phyloP scores from a whole-genome alignment of 495 filamentous ascomycete species.

The Pseudevernia furfuracea region DNA sequence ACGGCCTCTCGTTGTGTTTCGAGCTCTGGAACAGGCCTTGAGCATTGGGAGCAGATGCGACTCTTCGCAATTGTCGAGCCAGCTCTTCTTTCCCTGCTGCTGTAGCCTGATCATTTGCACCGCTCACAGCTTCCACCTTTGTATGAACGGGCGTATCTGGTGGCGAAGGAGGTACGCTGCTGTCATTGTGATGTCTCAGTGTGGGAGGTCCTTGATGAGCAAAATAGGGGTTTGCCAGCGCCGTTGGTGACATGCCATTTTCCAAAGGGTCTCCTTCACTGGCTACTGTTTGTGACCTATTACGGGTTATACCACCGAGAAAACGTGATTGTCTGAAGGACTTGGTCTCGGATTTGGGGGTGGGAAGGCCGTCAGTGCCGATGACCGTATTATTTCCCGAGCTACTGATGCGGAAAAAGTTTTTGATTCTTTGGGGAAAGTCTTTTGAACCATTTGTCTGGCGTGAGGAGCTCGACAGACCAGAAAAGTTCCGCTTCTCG shows the following conservation, averaged over 20 bases:
- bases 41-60: constrained; percentile 93
- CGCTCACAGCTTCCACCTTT: constrained; percentile 63
- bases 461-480: constrained; percentile 24
- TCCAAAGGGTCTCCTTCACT: constrained; percentile 90
- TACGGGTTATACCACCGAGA: constrained; percentile 69
- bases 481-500: constrained; percentile 39
- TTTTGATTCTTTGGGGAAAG: constrained; percentile 84
- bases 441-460: constrained; percentile 46
- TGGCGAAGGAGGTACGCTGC: constrained; percentile 91
- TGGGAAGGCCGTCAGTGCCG: constrained; percentile 35
- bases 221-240: constrained; percentile 95
- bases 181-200: constrained; percentile 88
- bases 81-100: constrained; percentile 85
- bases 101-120: constrained; percentile 64
- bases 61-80: constrained; percentile 82
- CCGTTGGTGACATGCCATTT: constrained; percentile 82
- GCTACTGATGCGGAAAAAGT: constrained; percentile 95
- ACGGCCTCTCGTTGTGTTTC: constrained; percentile 60
- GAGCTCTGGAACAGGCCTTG: constrained; percentile 77
- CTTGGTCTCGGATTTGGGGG: constrained; percentile 50
- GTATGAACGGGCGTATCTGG: constrained; percentile 73
- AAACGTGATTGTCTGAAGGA: constrained; percentile 77
- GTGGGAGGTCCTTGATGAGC: constrained; percentile 91
- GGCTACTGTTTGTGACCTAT: constrained; percentile 78
- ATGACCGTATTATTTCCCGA: constrained; percentile 44